Conservation (phyloP, 129 eudicot genomes). For the Arctium minus region DNA sequence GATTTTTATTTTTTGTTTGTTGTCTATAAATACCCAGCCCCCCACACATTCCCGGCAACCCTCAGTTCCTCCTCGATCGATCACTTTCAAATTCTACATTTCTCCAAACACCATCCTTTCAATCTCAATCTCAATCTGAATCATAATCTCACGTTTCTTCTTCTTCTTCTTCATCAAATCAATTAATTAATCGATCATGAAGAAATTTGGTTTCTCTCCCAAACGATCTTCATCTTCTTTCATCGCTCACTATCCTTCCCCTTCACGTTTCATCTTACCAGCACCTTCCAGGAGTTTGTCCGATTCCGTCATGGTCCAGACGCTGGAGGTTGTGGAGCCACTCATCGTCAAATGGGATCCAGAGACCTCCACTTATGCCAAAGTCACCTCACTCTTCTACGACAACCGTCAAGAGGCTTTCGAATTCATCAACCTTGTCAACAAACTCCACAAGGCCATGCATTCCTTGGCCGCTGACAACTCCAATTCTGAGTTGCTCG, state of each 20-base stretch:
- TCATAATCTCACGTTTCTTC: neutral
- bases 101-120: neutral
- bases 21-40: neutral
- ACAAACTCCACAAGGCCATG: slow-evolving; percentile 62
- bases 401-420: slow-evolving; percentile 53
- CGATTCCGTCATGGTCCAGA: slow-evolving; percentile 46
- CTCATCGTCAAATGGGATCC: slow-evolving; percentile 57
- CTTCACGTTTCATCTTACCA: slow-evolving; percentile 35
- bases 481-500: slow-evolving; percentile 41
- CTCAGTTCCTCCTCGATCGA: neutral
- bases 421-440: slow-evolving; percentile 42
- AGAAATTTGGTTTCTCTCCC: slow-evolving; percentile 27
- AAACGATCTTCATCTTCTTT: slow-evolving; percentile 32
- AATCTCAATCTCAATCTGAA: neutral
- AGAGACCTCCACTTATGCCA: slow-evolving; percentile 43
- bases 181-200: slow-evolving; percentile 6
- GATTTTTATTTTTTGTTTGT: neutral
- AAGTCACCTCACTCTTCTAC: slow-evolving; percentile 60
- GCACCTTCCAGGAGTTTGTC: slow-evolving; percentile 39
- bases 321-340: slow-evolving; percentile 45
- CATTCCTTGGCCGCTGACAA: slow-evolving; percentile 33
- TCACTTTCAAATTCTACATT: neutral
- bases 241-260: slow-evolving; percentile 42
- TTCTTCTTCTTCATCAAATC: neutral
- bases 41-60: neutral